These are phyloP conservation scores for Sclerotinia trifoliorum DNA, from an alignment of 2,329 filamentous ascomycete species.

Conservation along the genomic window DNA sequence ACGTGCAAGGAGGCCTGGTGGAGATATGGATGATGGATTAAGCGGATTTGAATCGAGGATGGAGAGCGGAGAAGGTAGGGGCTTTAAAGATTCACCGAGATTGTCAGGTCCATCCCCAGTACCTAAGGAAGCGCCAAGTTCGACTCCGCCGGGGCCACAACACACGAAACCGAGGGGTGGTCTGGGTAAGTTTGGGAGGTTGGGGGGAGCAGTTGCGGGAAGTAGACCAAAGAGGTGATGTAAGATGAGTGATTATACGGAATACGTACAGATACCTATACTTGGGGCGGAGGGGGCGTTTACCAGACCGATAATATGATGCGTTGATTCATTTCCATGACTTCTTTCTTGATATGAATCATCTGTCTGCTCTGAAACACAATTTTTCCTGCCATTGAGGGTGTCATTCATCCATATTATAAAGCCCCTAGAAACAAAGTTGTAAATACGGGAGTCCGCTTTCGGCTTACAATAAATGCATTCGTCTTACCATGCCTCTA, in stretches of 20 bases:
- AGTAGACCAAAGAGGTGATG: slow-evolving; percentile 49
- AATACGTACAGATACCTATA: not conserved
- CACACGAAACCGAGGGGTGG: slow-evolving; percentile 60
- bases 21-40: slow-evolving; percentile 49
- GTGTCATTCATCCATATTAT: not conserved
- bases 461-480: not conserved
- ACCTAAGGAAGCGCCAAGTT: slow-evolving; percentile 47
- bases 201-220: slow-evolving; percentile 68
- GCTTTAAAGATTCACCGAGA: slow-evolving; percentile 41
- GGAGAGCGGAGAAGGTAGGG: slow-evolving; percentile 41
- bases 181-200: slow-evolving; percentile 66
- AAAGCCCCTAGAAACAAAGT: not conserved
- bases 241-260: not conserved
- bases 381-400: not conserved
- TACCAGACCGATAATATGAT: not conserved
- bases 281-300: not conserved
- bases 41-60: slow-evolving; percentile 47
- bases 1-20: slow-evolving; percentile 59
- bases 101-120: slow-evolving; percentile 44
- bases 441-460: not conserved
- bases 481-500: not conserved
- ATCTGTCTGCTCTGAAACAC: not conserved
- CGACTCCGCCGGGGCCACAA: slow-evolving; percentile 43
- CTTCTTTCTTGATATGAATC: not conserved
- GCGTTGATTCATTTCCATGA: not conserved